A percentile compares a stretch with the other conserved stretches of the same genome.
phyloP scores from a whole-genome alignment of 208 protist species.

The Leishmania braziliensis region DNA sequence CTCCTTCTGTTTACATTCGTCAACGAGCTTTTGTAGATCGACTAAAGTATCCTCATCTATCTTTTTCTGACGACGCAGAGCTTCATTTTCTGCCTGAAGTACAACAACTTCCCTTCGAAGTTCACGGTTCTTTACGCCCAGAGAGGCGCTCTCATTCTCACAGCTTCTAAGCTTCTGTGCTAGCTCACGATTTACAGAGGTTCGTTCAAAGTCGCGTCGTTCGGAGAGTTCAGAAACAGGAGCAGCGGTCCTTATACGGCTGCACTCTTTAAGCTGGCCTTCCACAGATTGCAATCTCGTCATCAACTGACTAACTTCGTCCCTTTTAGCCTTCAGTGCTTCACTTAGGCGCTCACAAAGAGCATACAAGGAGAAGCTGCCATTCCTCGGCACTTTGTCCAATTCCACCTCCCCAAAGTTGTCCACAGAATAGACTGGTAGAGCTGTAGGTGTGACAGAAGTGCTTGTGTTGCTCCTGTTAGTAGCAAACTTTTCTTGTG shows the following conservation, averaged over 20 bases:
- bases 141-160: background rate
- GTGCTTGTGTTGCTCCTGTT: background rate
- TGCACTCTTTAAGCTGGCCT: background rate
- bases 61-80: conserved; percentile 4
- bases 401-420: background rate
- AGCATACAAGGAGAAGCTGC: background rate
- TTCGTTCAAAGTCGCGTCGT: too few species aligned
- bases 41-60: conserved; percentile 21
- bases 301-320: background rate
- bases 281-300: background rate
- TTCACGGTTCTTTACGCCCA: background rate
- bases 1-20: conserved; percentile 6
- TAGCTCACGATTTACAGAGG: background rate
- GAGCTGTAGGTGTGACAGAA: background rate
- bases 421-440: background rate
- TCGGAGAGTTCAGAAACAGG: background rate
- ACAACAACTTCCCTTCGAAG: conserved; percentile 23
- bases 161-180: background rate
- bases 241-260: too few species aligned
- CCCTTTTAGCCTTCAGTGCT: background rate
- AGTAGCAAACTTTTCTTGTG: background rate
- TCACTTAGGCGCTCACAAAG: background rate
- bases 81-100: conserved; percentile 24
- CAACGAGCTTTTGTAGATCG: conserved; percentile 3
- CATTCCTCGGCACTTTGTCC: background rate